A percentile compares a stretch with the other conserved stretches of the same genome.
phyloP scores from a whole-genome alignment of 208 protist species.

The Acanthamoeba lugdunensis region DNA sequence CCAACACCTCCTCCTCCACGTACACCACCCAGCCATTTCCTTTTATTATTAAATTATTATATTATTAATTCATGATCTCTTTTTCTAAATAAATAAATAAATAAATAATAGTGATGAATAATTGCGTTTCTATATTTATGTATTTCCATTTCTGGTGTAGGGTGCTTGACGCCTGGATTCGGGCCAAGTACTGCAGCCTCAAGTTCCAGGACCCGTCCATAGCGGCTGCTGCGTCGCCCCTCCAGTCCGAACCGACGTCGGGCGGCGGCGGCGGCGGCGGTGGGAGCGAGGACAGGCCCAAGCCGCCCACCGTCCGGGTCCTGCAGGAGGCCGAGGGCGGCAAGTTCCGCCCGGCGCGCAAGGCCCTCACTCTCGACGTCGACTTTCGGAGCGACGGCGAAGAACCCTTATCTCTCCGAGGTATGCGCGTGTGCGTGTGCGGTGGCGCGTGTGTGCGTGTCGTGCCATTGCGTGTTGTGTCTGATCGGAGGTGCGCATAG shows the following conservation, averaged over 20 bases:
- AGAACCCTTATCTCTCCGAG: neutral
- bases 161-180: neutral
- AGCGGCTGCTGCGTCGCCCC: too few relatives aligned
- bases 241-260: too few relatives aligned
- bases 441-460: neutral
- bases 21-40: neutral
- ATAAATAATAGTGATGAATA: too few relatives aligned
- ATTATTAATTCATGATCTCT: neutral
- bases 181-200: neutral
- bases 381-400: neutral
- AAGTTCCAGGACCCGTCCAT: neutral
- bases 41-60: neutral
- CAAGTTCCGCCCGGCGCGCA: slow-evolving; percentile 1
- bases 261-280: neutral
- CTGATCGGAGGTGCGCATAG: neutral
- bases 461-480: neutral
- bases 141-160: neutral
- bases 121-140: too few relatives aligned
- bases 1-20: neutral
- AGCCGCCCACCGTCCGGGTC: neutral
- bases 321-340: neutral
- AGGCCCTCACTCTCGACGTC: neutral
- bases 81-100: too few relatives aligned
- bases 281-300: neutral
- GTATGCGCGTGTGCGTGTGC: neutral